Percentiles rank a stretch among this genome's conserved stretches.
Conservation (phyloP, 371 early-diverging fungal species). For the Mucor saturninus region DNA sequence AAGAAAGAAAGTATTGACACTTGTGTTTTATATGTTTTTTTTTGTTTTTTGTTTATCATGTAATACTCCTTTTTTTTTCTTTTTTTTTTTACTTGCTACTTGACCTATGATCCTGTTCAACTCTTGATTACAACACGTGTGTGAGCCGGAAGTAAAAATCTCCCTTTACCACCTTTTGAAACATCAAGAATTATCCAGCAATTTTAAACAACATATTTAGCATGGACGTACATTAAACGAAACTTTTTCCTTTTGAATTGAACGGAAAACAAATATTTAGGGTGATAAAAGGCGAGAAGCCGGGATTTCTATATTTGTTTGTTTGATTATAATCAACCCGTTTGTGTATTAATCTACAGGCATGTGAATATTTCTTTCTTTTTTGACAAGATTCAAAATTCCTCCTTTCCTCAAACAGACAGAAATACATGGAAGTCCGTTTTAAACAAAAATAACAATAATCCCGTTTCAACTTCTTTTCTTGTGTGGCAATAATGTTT, state of each 20-base stretch:
- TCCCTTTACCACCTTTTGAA: background rate
- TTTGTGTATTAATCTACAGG: background rate
- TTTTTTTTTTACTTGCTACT: constrained; percentile 1
- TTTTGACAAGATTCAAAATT: background rate
- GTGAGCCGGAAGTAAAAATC: background rate
- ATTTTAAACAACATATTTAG: background rate
- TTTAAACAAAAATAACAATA: no score
- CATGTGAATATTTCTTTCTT: background rate
- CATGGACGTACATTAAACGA: background rate
- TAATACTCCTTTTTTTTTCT: constrained; percentile 1
- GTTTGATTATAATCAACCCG: background rate
- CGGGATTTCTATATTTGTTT: constrained; percentile 12
- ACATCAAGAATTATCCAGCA: background rate
- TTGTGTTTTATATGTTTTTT: background rate
- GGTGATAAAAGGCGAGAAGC: background rate
- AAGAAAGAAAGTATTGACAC: constrained; percentile 3
- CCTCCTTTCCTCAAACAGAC: no score
- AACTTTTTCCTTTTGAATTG: constrained; percentile 8
- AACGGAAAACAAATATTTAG: constrained; percentile 8
- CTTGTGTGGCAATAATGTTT: no score
- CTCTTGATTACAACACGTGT: constrained; percentile 5
- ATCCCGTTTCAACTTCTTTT: no score
- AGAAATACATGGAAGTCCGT: no score
- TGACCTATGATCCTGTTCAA: constrained; percentile 14
- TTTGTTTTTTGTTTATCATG: background rate